Evolutionary conservation across 139 green algal genomes (phyloP), one percentile per base, ranked within the genome.

Genomic region (Chlamydomonas asymmetrica): DNA sequence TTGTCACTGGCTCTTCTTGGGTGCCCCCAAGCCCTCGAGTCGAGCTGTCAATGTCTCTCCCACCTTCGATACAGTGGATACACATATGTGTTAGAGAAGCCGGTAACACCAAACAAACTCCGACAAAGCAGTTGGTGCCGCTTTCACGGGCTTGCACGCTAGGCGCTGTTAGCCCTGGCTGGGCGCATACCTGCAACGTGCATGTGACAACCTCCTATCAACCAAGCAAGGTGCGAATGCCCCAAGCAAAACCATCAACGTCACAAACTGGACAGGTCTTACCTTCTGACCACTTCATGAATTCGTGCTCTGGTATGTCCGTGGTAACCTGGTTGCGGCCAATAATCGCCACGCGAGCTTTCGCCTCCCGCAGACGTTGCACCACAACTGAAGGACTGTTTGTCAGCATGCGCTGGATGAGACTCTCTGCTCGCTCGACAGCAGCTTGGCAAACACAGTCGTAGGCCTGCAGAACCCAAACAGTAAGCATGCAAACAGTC

Each of bases 21-120:
- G 75, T 88, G n/a, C 87, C 91, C 0, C 91, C 91, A n/a, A 96
- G 74, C 0, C 91, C 91, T 0, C 89, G 80, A 1, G 85, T 89
- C 18, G 85, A 85, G 2, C 57, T 69, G 61, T 94, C 88, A 60
- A 84, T 88, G 70, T 84, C 80, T 0, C 87, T 64, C 2, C 77
- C 77, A 5, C 76, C 82, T 73, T 78, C n/a, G n/a, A n/a, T n/a
- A n/a, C n/a, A n/a, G n/a, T n/a, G n/a, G n/a, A n/a, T n/a, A n/a
- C n/a, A n/a, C n/a, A n/a, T n/a, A n/a, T n/a, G n/a, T n/a, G n/a
- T n/a, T n/a, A n/a, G n/a, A n/a, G n/a, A n/a, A n/a, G n/a, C n/a
- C n/a, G n/a, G n/a, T n/a, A n/a, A n/a, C n/a, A n/a, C n/a, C n/a
- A n/a, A n/a, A n/a, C n/a, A n/a, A n/a, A n/a, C n/a, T n/a, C n/a